Evolutionary conservation across 2,329 filamentous ascomycete genomes (phyloP).

Genomic region (Zarea fungicola): DNA sequence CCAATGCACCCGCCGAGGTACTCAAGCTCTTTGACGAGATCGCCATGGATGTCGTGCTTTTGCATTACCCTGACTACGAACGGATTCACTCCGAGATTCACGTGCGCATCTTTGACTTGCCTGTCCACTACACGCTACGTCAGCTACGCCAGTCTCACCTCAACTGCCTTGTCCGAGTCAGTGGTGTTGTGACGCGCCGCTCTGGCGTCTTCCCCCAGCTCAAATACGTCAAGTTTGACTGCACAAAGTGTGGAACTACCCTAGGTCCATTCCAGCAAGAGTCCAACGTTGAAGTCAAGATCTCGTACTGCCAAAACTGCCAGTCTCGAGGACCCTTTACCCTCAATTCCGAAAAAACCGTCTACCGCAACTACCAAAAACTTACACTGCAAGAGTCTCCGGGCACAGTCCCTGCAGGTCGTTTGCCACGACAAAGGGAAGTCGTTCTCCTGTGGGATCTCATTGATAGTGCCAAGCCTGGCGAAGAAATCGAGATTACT

Average conservation of each 20-base stretch:
- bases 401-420: constrained; percentile 91
- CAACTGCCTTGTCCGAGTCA: constrained; percentile 91
- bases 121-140: constrained; percentile 89
- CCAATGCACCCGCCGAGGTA: constrained; percentile 92
- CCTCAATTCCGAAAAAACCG: constrained; percentile 93
- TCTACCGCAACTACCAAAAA: constrained; percentile 98
- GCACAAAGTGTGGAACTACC: constrained; percentile 84
- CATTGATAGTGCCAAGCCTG: constrained; percentile 93
- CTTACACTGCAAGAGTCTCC: constrained; percentile 95
- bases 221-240: constrained; percentile 98
- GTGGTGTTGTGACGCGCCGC: constrained; percentile 88
- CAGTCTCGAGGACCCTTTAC: constrained; percentile 93
- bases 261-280: constrained; percentile 97
- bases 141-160: constrained; percentile 93
- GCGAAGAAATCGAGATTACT: constrained; percentile 95
- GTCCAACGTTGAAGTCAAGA: constrained; percentile 91
- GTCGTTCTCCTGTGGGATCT: constrained; percentile 95
- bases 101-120: constrained; percentile 91
- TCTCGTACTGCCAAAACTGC: constrained; percentile 94
- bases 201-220: constrained; percentile 96
- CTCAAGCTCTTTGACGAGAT: constrained; percentile 95
- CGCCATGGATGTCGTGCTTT: constrained; percentile 90
- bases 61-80: constrained; percentile 97
- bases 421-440: constrained; percentile 86
- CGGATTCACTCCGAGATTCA: constrained; percentile 97